These are phyloP conservation scores for Cinnamomum micranthum DNA, from an alignment of 164 flowering plant species.

Conservation along the genomic window DNA sequence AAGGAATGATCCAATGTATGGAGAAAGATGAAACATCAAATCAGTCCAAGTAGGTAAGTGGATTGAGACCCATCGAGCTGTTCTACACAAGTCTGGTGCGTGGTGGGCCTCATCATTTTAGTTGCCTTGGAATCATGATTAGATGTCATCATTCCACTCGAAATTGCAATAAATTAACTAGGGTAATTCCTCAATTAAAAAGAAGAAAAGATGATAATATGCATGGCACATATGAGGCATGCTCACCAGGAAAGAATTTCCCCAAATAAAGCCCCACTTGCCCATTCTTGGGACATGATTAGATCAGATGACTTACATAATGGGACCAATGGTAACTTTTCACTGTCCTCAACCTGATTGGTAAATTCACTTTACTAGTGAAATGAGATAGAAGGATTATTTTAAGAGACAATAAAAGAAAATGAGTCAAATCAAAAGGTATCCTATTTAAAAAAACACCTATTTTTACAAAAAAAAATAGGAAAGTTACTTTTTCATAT, in stretches of 20 bases:
- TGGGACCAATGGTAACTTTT: too few species aligned
- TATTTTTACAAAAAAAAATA: too few species aligned
- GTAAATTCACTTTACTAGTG: too few species aligned
- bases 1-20: background rate
- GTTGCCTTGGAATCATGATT: background rate
- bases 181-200: background rate
- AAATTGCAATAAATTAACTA: too few species aligned
- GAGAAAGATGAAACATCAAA: background rate
- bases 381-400: too few species aligned
- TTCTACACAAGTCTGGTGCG: background rate
- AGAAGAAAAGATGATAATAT: too few species aligned
- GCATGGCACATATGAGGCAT: background rate
- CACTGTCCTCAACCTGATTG: rapidly evolving
- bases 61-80: background rate
- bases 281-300: background rate
- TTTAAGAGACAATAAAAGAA: too few species aligned
- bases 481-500: too few species aligned
- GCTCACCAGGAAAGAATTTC: background rate
- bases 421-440: too few species aligned
- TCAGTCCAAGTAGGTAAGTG: background rate
- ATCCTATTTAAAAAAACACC: too few species aligned
- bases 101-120: background rate
- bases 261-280: background rate
- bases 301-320: too few species aligned
- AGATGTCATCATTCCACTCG: background rate